Conservation (phyloP, 2,329 filamentous ascomycete genomes). For the Stylonectria norvegica region DNA sequence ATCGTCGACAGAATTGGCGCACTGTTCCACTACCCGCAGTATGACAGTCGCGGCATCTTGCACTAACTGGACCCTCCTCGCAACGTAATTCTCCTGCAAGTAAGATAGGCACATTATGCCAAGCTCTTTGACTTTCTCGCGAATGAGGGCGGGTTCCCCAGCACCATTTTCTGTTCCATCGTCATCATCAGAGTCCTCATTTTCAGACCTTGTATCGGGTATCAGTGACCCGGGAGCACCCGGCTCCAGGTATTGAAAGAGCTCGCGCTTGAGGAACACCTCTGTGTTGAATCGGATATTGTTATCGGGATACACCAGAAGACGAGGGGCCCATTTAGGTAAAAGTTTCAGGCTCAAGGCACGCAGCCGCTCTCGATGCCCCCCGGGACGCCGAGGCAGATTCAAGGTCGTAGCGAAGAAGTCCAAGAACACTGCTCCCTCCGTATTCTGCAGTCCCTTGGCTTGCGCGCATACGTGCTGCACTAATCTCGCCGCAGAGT, state of each 20-base stretch:
- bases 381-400: no score
- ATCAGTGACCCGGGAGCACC: no score
- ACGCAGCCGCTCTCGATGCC: constrained; percentile 18
- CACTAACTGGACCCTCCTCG: constrained; percentile 39
- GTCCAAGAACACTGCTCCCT: constrained; percentile 48
- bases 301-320: constrained; percentile 47
- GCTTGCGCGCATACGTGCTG: constrained; percentile 44
- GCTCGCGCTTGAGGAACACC: constrained; percentile 40
- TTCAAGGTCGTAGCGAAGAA: constrained; percentile 36
- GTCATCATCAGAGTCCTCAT: constrained; percentile 30
- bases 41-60: constrained; percentile 42
- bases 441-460: constrained; percentile 41
- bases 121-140: constrained; percentile 34
- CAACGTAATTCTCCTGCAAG: constrained; percentile 46
- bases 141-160: constrained; percentile 1
- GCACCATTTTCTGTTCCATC: constrained; percentile 21
- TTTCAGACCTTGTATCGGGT: no score
- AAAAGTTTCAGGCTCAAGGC: constrained; percentile 24
- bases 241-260: constrained; percentile 36
- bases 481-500: constrained; percentile 39
- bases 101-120: constrained; percentile 45
- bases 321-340: constrained; percentile 49
- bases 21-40: constrained; percentile 41
- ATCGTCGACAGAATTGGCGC: constrained; percentile 38
- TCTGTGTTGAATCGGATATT: constrained; percentile 42